Evolutionary conservation across 495 filamentous ascomycete genomes (phyloP), one percentile per base, ranked within the genome.

Genomic region (Bombardia bombarda): DNA sequence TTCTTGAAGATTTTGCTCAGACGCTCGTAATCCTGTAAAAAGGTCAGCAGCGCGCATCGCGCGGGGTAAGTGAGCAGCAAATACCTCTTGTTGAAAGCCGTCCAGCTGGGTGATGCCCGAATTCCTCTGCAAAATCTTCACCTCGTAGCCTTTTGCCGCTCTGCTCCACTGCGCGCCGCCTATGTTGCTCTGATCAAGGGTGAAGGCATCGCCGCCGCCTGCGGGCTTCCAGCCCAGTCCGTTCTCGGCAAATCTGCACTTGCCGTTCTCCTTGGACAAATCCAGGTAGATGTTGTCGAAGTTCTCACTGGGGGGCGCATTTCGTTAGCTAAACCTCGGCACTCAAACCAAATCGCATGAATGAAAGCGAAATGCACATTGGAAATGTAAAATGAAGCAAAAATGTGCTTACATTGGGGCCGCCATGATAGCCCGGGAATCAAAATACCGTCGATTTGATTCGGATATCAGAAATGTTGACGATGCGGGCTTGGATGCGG

Each of bases 211-310:
- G 55, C 87, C 86, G 51, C 86, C 86, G 16, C 76, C 79, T 3
- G 82, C 76, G 13, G 90, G 87, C 61, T 89, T 92, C 93, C 93
- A 99, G 35, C 90, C 93, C 49, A 95, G 70, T 35, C 93, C 93
- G 40, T 77, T 86, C 47, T 95, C 90, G 32, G 87, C 89, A 51
- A 99, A 86, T 55, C 90, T 81, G 69, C 87, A 95, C 72, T 86
- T 90, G 47, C 93, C 93, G 12, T 79, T 72, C 55, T 87, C 82
- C 58, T 86, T 87, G 36, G 89, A 95, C 21, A 99, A 73, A 62
- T 99, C 90, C 45, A 99, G 77, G 63, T 92, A 85, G 68, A 96
- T 95, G 58, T 85, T 86, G 56, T 97, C 89, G 58, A 99, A 99
- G 59, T 79, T 87, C 78, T 98, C 92, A 43, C 74, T 78, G 34